Base-by-base conservation (phyloP, 2,329 filamentous ascomycete species). In the Colletotrichum lindemuthianum region DNA sequence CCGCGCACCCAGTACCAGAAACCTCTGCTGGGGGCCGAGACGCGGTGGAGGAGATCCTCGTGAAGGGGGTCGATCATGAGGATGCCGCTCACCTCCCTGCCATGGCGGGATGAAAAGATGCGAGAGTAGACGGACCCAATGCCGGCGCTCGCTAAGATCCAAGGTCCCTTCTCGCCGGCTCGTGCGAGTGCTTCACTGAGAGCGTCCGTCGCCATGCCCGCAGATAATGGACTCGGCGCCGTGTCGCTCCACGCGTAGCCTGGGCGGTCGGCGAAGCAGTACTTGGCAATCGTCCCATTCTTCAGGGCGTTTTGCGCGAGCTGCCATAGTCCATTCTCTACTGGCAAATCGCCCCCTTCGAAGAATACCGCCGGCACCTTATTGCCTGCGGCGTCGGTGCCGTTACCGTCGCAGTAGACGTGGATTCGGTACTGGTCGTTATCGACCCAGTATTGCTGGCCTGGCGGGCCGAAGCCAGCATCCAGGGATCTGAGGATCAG, bases 251-350 rank as follows among this genome's bases (percentile, higher is more conserved):
- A 97, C 7, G 86, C 95, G 60, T 95, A 86, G 2, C 96, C 96
- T 1, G 96, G 96, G 24, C 96, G 90, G 75, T 99, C 96, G 74
- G 92, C 94, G 77, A 97, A 97, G 83, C 96, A 99, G 80, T 97
- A 98, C 65, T 95, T 89, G 60, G 84, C 82, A 70, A 99, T 96
- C 49, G 90, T 92, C 43, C 92, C 92, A 71, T 96, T 96, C 68
- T 88, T 83, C 68, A 93, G 82, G 1, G 91, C 89, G 59, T 88
- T 84, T 64, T 93, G 88, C 10, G 93, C 92, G 79, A 97, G 92
- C 58, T 89, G 86, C 79, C 93, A 91, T 59, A 99, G 84, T 7
- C 90, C 88, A 70, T 91, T 82, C 75, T 97, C 93, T 13, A 93
- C 89, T 0, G 95, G 89, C 24, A 86, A 81, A 72, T 96, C 92